Conservation (phyloP, 2,329 filamentous ascomycete genomes). For the Arthrinium puccinioides region DNA sequence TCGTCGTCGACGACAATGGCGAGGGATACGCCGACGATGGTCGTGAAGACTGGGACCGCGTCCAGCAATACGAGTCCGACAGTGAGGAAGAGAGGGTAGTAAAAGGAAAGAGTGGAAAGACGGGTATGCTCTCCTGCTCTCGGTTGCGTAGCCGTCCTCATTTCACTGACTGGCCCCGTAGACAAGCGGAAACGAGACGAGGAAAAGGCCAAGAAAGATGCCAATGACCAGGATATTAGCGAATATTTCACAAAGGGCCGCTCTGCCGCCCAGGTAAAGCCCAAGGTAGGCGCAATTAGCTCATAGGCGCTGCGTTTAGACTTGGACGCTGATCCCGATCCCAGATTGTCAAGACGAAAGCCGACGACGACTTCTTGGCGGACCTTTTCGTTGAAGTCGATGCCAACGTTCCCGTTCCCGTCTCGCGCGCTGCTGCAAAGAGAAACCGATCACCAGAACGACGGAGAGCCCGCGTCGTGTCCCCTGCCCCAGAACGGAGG, state of each 20-base stretch:
- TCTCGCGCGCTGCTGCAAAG: conserved; percentile 51
- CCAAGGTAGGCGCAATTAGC: conserved; percentile 56
- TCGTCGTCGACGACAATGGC: conserved; percentile 97
- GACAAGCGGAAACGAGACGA: conserved; percentile 85
- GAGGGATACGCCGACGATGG: conserved; percentile 96
- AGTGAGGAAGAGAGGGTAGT: conserved; percentile 58
- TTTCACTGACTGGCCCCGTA: conserved; percentile 24
- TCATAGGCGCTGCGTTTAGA: neutral
- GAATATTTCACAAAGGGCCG: conserved; percentile 87
- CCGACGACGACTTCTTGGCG: conserved; percentile 81
- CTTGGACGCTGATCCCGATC: neutral
- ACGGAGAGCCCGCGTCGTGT: conserved; percentile 72
- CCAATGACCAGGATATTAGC: conserved; percentile 84
- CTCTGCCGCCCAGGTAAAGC: conserved; percentile 59
- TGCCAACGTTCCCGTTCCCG: conserved; percentile 52
- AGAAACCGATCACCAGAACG: conserved; percentile 67
- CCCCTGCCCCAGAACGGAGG: conserved; percentile 56
- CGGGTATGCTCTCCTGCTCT: conserved; percentile 26
- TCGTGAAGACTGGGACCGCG: conserved; percentile 85
- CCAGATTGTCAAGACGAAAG: conserved; percentile 73
- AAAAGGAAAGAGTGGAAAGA: conserved; percentile 43
- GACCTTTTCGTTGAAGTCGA: conserved; percentile 84
- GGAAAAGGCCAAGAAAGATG: conserved; percentile 76
- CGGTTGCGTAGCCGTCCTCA: too few relatives aligned
- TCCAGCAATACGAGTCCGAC: conserved; percentile 60